Evolutionary conservation across 176 grass and related monocot species (phyloP).

Genomic region (Cymbopogon citratus): DNA sequence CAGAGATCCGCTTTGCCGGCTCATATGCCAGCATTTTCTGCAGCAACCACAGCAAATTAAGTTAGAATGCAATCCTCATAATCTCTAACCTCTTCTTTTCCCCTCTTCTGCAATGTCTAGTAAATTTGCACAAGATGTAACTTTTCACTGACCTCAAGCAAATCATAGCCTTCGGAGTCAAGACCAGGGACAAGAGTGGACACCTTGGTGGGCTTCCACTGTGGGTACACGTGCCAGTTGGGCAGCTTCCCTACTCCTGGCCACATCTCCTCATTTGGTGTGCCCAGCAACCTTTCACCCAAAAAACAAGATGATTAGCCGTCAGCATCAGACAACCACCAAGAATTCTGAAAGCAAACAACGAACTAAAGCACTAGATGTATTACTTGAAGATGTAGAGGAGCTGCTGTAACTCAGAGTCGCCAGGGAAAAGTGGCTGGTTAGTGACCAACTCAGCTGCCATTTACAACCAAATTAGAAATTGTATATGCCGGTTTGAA

Average conservation of each 20-base stretch:
- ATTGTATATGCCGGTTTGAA: not conserved
- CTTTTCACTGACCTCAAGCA: constrained; percentile 60
- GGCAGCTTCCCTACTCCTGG: constrained; percentile 77
- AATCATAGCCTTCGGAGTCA: constrained; percentile 58
- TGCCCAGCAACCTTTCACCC: no score
- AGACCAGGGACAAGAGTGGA: constrained; percentile 52
- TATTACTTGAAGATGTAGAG: constrained; percentile 94
- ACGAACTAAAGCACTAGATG: not conserved
- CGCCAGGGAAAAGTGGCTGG: constrained; percentile 69
- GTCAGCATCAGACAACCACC: no score
- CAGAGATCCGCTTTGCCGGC: constrained; percentile 69
- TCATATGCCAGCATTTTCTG: constrained; percentile 94
- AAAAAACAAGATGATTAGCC: no score
- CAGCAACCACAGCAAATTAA: not conserved
- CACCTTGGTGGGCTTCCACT: constrained; percentile 68
- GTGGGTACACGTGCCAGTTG: constrained; percentile 92
- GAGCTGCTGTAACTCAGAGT: constrained; percentile 94
- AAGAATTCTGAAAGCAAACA: no score
- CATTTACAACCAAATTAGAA: constrained; percentile 25
- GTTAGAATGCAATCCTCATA: not conserved
- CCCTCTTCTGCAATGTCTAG: not conserved
- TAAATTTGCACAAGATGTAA: not conserved
- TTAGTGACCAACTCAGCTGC: constrained; percentile 81
- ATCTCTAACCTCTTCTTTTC: not conserved
- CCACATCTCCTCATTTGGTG: constrained; percentile 90